Evolutionary conservation across 176 grass and related monocot species (phyloP).

Genomic region (Thalia dealbata): DNA sequence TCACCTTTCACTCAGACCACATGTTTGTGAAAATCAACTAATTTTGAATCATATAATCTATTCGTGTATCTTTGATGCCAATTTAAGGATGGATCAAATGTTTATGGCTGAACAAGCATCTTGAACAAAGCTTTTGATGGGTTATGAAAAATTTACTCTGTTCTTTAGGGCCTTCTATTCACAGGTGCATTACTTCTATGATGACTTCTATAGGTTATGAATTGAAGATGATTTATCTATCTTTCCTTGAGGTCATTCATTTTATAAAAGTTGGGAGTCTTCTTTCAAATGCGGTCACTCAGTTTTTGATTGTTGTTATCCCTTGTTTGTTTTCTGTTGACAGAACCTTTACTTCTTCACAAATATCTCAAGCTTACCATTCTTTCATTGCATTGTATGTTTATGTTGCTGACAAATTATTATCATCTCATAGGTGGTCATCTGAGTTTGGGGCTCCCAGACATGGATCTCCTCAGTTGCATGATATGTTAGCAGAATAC

Average conservation of each 20-base stretch:
- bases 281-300: not conserved
- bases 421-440: conserved; percentile 66
- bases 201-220: not conserved
- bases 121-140: not conserved
- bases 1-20: no score
- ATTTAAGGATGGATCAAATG: not conserved
- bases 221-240: not conserved
- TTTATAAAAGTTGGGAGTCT: not conserved
- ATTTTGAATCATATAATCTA: not conserved
- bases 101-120: not conserved
- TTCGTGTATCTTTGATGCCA: not conserved
- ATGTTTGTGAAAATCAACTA: no score
- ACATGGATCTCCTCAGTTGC: conserved; percentile 71
- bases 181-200: not conserved
- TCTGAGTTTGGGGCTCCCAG: conserved; percentile 63
- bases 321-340: not conserved
- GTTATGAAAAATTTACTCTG: not conserved
- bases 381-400: conserved; percentile 9
- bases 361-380: not conserved
- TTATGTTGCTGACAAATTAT: conserved; percentile 16
- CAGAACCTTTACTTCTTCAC: not conserved
- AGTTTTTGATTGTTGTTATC: not conserved
- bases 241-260: not conserved
- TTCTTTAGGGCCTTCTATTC: not conserved
- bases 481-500: conserved; percentile 92